Base-by-base conservation (phyloP, 2,329 filamentous ascomycete genomes). In the Atkinsonella hypoxylon region DNA sequence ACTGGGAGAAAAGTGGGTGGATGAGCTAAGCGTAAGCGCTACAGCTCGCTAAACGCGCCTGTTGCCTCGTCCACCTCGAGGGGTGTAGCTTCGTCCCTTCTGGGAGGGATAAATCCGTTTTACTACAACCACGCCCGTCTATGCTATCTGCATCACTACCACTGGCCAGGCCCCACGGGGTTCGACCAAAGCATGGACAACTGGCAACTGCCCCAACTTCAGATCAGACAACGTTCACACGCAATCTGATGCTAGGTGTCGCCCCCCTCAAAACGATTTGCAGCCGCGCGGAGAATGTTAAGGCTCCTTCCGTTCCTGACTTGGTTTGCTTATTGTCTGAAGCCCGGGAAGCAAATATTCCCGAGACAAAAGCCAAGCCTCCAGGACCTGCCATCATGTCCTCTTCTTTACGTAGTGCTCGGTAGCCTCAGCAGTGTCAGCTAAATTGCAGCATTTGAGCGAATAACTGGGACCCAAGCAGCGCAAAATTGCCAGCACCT, bases 11-110 rank as follows among this genome's bases (percentile, higher is more conserved):
- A 49, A 43, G 22, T 31, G 50, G 50, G 17, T 11, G 12, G 22
- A 4, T 47, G 18, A 47, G 45, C 45, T 47, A 20, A 34, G 1
- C 32, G 20, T 40, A 48, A 48, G 50, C 50, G 49, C 45, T 30
- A 15, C 34, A 38, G 22, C 22, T 47, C 50, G 50, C 50, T 40
- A 39, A 51, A 45, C 50, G 50, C 50, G 50, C 45, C 40, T 45
- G 31, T 40, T 43, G 43, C 38, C 22, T 46, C 10, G 17, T 40
- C 18, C 20, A 30, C n/a, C 36, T 31, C 10, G 26, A 18, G 43
- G 26, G 30, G 43, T 26, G 43, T 5, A 15, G 31, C 22, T 15
- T 17, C 34, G 31, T 31, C 6, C 8, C 13, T 26, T n/a, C n/a
- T 7, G 46, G 26, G 36, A 40, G 17, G 22, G 42, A 30, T 34